Evolutionary conservation across 2,329 filamentous ascomycete genomes (phyloP), one percentile per base, ranked within the genome.

Genomic region (Monosporascus ibericus): DNA sequence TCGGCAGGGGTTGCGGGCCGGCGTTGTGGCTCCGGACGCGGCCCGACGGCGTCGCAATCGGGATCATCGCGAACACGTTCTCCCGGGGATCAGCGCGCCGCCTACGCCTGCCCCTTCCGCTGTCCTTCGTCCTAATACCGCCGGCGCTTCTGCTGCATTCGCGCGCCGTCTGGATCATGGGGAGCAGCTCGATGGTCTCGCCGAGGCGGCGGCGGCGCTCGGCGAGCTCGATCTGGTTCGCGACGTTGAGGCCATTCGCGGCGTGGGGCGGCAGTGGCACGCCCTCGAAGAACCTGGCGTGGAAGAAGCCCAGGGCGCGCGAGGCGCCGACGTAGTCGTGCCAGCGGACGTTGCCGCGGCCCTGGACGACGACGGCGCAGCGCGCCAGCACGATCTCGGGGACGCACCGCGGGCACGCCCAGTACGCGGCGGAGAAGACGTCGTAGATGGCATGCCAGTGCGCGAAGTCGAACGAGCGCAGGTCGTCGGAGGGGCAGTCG

Each of bases 121-220:
- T 11, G 1, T 11, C 27, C 27, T 9, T 11, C 27, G 9, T 9
- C 27, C 9, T 2, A 11, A 30, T 11, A 9, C 27, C 27, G 27
- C 27, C 27, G 27, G 27, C 27, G 27, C 27, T 3, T 2, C 27
- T 30, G 27, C 27, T 11, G 27, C 27, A 60, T 11, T 48, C 55
- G 2, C 58, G 54, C 17, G 60, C 61, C 20, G 57, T 62, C 48
- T 59, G 55, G 14, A 62, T 52, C 61, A 62, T 60, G 27, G 59
- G 58, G 3, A 61, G 49, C 11, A 63, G 53, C 52, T 63, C 61
- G 20, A 62, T 11, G n/a, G 55, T 34, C 24, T 63, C 50, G 36
- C 53, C 52, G 15, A 59, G 47, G 7, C 59, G 56, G 4, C 52
- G 47, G 11, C 56, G 36, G 15, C 60, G 54, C 49, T 52, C 55